Conservation (phyloP, 164 flowering plant genomes). For the Magnolia officinalis region DNA sequence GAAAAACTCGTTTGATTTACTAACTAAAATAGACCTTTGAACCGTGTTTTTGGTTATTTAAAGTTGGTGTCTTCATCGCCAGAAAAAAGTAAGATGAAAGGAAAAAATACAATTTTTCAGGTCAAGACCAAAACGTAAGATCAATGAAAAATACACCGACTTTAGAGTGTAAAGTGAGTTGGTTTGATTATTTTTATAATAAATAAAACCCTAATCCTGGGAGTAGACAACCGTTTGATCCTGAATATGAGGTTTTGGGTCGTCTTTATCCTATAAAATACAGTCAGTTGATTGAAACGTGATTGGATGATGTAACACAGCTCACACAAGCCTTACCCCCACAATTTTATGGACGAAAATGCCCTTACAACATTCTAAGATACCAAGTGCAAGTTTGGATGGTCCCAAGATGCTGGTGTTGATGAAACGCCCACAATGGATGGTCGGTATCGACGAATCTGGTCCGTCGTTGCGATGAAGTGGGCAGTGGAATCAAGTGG, state of each 20-base stretch:
- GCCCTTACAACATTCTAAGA: not conserved
- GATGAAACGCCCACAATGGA: too few species aligned
- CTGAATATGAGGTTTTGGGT: constrained; percentile 27
- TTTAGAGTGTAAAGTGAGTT: not conserved
- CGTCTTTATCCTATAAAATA: not conserved
- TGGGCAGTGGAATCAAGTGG: too few species aligned
- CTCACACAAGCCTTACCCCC: not conserved
- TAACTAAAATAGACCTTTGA: too few species aligned
- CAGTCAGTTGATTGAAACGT: not conserved
- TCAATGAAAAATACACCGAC: not conserved
- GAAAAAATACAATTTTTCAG: too few species aligned
- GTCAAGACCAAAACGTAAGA: not conserved
- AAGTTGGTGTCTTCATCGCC: too few species aligned
- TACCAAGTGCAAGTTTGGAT: too few species aligned
- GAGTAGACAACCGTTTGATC: constrained; percentile 23
- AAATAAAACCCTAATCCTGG: not conserved
- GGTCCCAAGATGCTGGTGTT: too few species aligned
- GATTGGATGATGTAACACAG: not conserved
- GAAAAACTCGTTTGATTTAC: too few species aligned
- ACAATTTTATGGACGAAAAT: not conserved
- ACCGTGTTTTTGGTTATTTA: too few species aligned
- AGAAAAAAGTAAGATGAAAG: too few species aligned
- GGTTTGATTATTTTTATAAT: not conserved
- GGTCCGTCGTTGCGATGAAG: too few species aligned
- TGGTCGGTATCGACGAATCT: too few species aligned